These are phyloP conservation scores for Colletotrichum zoysiae DNA, from an alignment of 2,329 filamentous ascomycete species.

Conservation along the genomic window DNA sequence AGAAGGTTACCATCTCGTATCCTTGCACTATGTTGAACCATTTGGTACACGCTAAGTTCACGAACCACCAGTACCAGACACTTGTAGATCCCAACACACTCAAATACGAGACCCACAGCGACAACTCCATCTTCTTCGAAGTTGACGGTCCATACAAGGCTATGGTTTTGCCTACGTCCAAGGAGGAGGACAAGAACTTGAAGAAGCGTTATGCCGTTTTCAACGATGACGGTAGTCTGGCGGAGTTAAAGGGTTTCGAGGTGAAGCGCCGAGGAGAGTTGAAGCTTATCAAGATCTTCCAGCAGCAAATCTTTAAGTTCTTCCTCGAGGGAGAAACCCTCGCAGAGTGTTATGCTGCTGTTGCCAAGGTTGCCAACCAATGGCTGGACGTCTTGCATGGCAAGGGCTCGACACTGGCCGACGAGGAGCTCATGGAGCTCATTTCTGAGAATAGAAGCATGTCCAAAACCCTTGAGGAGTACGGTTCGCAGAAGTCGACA, in stretches of 20 bases:
- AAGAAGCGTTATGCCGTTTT: slow-evolving; percentile 99
- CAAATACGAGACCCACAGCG: slow-evolving; percentile 96
- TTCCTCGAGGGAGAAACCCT: slow-evolving; percentile 93
- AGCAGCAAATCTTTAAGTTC: slow-evolving; percentile 99
- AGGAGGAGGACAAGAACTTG: slow-evolving; percentile 99
- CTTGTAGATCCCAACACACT: slow-evolving; percentile 82
- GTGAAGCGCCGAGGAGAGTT: slow-evolving; percentile 97
- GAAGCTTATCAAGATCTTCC: slow-evolving; percentile 99
- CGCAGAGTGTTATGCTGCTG: slow-evolving; percentile 88
- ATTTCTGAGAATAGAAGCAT: slow-evolving; percentile 99
- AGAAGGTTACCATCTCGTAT: slow-evolving; percentile 96
- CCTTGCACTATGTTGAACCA: slow-evolving; percentile 99
- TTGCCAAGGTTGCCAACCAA: slow-evolving; percentile 93
- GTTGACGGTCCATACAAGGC: slow-evolving; percentile 97
- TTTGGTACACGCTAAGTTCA: slow-evolving; percentile 92
- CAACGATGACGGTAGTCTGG: slow-evolving; percentile 95
- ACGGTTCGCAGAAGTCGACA: slow-evolving; percentile 94
- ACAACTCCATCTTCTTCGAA: slow-evolving; percentile 99
- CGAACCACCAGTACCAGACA: slow-evolving; percentile 97
- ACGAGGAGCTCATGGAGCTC: slow-evolving; percentile 98
- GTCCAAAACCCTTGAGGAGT: slow-evolving; percentile 96
- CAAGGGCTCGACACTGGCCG: slow-evolving; percentile 88
- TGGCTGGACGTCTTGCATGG: slow-evolving; percentile 96
- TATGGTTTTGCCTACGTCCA: slow-evolving; percentile 97
- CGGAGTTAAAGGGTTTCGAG: slow-evolving; percentile 97